Percentiles rank a stretch among this genome's conserved stretches.
phyloP scores from a whole-genome alignment of 306 rosid species.

The Malus orientalis region DNA sequence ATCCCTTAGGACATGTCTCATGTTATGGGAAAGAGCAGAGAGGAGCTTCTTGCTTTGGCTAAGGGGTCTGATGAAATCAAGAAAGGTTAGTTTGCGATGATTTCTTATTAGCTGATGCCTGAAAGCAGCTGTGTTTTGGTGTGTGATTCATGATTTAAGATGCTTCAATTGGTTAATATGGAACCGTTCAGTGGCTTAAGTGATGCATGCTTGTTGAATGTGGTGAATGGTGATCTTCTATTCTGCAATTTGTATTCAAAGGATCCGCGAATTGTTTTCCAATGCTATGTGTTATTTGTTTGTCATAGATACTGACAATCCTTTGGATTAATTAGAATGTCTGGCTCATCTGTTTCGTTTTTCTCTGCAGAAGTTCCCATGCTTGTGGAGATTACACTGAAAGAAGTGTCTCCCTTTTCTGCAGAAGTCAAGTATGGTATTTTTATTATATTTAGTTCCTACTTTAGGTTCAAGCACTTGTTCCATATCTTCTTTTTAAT shows the following conservation, averaged over 20 bases:
- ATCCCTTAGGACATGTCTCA: conserved; percentile 67
- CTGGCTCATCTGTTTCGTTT: background rate
- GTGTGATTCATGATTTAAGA: background rate
- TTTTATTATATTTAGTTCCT: conserved; percentile 10
- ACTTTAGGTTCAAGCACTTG: conserved; percentile 14
- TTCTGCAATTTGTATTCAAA: background rate
- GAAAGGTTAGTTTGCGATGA: conserved; percentile 39
- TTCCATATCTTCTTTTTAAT: conserved; percentile 5
- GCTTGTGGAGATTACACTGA: conserved; percentile 43
- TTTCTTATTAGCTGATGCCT: background rate
- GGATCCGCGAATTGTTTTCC: too few species aligned
- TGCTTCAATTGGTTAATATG: background rate
- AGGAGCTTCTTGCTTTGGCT: conserved; percentile 71
- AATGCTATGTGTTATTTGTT: background rate
- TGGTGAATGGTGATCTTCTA: background rate
- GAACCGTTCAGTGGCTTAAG: background rate
- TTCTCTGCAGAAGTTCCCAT: conserved; percentile 47
- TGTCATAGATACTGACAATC: background rate
- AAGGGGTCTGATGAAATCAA: conserved; percentile 41
- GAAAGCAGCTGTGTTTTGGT: background rate
- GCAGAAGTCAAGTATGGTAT: conserved; percentile 38
- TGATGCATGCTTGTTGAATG: background rate
- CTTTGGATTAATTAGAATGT: background rate
- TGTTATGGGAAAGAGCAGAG: conserved; percentile 76
- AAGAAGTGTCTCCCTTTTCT: conserved; percentile 48